Evolutionary conservation across 164 flowering plant species (phyloP).

Genomic region (Litsea cubeba): DNA sequence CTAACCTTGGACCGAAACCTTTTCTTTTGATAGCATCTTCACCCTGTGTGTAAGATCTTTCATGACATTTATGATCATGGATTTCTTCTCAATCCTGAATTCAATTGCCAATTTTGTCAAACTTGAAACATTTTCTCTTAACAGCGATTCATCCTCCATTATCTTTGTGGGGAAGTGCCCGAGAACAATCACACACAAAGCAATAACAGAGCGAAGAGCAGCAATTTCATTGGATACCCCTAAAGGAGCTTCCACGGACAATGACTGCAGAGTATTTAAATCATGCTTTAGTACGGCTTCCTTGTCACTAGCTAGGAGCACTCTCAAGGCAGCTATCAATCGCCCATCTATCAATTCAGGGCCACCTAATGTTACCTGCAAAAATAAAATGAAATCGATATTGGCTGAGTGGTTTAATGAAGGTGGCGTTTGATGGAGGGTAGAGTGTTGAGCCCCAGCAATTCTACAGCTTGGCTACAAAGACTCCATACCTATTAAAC

Average conservation of each 20-base stretch:
- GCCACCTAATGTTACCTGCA: constrained; percentile 80
- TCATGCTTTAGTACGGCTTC: constrained; percentile 51
- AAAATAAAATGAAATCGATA: constrained; percentile 1
- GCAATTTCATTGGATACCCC: constrained; percentile 64
- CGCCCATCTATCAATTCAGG: constrained; percentile 74
- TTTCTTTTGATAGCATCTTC: constrained; percentile 27
- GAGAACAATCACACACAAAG: constrained; percentile 68
- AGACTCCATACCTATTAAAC: no score
- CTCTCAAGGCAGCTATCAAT: constrained; percentile 79
- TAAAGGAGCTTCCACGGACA: constrained; percentile 69
- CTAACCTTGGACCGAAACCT: constrained; percentile 8
- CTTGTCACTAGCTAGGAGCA: constrained; percentile 47
- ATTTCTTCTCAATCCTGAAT: constrained; percentile 85
- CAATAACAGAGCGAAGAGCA: constrained; percentile 63
- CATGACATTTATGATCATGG: constrained; percentile 68
- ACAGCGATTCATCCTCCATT: constrained; percentile 67
- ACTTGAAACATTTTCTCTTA: constrained; percentile 39
- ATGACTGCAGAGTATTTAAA: constrained; percentile 50
- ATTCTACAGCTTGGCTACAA: no score
- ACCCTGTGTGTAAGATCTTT: constrained; percentile 59
- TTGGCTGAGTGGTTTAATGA: not conserved
- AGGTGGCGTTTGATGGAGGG: not conserved
- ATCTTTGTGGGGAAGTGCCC: constrained; percentile 79
- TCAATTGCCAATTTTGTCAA: constrained; percentile 53
- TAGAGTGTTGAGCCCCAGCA: not conserved